Percentiles rank a stretch among this genome's conserved stretches.
Conservation (phyloP, 106 monocot species). For the Apostasia shenzhenica region DNA sequence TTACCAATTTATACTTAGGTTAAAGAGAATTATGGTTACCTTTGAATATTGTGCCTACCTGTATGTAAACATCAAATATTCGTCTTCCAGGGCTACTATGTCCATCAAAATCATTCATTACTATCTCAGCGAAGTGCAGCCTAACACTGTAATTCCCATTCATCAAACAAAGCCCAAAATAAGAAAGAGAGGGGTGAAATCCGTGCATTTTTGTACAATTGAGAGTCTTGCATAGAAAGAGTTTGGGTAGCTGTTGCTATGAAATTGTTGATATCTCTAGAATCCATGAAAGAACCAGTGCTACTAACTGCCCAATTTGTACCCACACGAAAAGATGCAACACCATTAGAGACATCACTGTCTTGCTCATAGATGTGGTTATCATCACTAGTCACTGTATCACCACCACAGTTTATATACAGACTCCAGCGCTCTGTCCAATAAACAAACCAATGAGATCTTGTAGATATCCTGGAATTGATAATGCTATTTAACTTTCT, state of each 20-base stretch:
- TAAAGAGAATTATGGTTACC: not conserved
- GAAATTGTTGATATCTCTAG: constrained; percentile 45
- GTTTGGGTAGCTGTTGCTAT: constrained; percentile 48
- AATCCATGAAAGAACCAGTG: constrained; percentile 79
- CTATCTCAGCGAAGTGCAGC: constrained; percentile 46
- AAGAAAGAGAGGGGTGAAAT: constrained; percentile 28
- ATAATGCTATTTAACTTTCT: not conserved
- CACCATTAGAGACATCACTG: constrained; percentile 45
- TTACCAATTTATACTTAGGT: not conserved
- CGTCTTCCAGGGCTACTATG: constrained; percentile 52
- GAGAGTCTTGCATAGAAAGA: constrained; percentile 18
- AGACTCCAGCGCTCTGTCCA: constrained; percentile 33
- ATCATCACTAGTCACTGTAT: constrained; percentile 24
- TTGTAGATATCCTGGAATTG: too few relatives aligned
- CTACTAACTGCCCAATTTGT: constrained; percentile 80
- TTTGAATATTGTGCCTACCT: constrained; percentile 28
- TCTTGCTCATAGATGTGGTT: constrained; percentile 52
- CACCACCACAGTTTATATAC: constrained; percentile 75
- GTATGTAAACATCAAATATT: constrained; percentile 67
- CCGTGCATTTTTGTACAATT: constrained; percentile 21
- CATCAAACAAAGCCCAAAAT: constrained; percentile 23
- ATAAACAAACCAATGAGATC: not conserved
- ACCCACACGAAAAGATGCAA: constrained; percentile 36
- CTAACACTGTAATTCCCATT: constrained; percentile 28
- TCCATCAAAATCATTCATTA: constrained; percentile 47